These are phyloP conservation scores for Clathrospora elynae DNA, from an alignment of 2,329 filamentous ascomycete species.

Conservation along the genomic window DNA sequence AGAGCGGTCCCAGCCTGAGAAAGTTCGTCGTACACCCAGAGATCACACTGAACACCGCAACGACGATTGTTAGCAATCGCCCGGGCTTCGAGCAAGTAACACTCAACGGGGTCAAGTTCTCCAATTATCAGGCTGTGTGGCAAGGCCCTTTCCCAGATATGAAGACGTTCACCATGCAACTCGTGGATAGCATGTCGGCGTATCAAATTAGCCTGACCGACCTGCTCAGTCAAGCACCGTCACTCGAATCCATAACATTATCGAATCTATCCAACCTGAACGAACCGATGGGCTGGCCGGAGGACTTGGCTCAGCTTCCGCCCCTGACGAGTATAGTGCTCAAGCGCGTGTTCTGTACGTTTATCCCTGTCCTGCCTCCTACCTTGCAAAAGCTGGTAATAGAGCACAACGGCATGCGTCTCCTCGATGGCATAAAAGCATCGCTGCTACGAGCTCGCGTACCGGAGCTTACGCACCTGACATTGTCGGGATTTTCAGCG, in stretches of 20 bases:
- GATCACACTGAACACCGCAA: constrained; percentile 33
- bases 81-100: constrained; percentile 34
- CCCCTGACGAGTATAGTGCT: constrained; percentile 21
- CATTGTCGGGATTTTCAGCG: constrained; percentile 14
- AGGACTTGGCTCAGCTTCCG: constrained; percentile 1
- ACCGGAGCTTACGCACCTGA: constrained; percentile 26
- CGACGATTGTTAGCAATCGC: constrained; percentile 37
- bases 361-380: constrained; percentile 19
- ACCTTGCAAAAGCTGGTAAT: constrained; percentile 26
- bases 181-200: neutral
- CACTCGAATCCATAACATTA: constrained; percentile 20
- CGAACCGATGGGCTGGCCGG: constrained; percentile 6
- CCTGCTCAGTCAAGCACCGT: constrained; percentile 21
- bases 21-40: constrained; percentile 32
- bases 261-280: constrained; percentile 5
- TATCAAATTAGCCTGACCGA: neutral
- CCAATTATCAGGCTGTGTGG: constrained; percentile 22
- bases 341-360: neutral
- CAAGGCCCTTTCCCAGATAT: constrained; percentile 33
- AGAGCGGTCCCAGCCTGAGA: constrained; percentile 31
- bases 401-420: neutral
- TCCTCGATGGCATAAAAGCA: neutral
- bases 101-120: constrained; percentile 16
- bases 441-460: constrained; percentile 5
- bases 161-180: constrained; percentile 25